Evolutionary conservation across 2,329 filamentous ascomycete species (phyloP), one percentile per base, ranked within the genome.

Genomic region (Penicillium sp.): DNA sequence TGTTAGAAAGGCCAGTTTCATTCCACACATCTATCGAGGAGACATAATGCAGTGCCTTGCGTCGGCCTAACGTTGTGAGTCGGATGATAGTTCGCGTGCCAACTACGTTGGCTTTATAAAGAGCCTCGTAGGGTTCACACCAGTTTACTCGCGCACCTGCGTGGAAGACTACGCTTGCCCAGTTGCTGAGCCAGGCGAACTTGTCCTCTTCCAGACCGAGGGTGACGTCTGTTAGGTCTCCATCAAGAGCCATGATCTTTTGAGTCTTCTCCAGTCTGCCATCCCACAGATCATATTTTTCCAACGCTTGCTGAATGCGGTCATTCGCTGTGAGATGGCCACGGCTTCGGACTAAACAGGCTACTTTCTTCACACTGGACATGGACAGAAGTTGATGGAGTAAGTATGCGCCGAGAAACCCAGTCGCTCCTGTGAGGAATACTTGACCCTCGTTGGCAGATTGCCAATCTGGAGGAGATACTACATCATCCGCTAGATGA

Each of bases 381-480:
- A 74, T 78, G 31, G 81, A n/a, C 79, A 94, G 78, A 1, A 94
- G 72, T 48, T 92, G 88, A 54, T 81, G 81, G 29, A 92, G 74
- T 5, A 95, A 75, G 67, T 89, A 92, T 0, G 88, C 82, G 11
- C 90, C 90, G n/a, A 95, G 72, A 76, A 95, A 95, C 1, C 90
- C 90, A 1, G 90, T 95, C 3, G 88, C 89, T 32, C 91, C 90
- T 1, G 90, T 44, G 22, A 44, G 22, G 4, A 44, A 31, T 8
- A 44, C 42, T 2, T 16, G 20, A 9, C 42, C 42, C 8, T 44
- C 42, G 4, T 24, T n/a, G 11, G 20, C 5, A 44, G 42, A 20
- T 10, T 24, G 14, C 42, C 42, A 44, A n/a, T 44, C 20, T n/a
- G 42, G 42, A 8, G 24, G 14, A 13, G 22, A 10, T 4, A 24